Evolutionary conservation across 495 filamentous ascomycete genomes (phyloP).

Genomic region (Hamigera avellanea): DNA sequence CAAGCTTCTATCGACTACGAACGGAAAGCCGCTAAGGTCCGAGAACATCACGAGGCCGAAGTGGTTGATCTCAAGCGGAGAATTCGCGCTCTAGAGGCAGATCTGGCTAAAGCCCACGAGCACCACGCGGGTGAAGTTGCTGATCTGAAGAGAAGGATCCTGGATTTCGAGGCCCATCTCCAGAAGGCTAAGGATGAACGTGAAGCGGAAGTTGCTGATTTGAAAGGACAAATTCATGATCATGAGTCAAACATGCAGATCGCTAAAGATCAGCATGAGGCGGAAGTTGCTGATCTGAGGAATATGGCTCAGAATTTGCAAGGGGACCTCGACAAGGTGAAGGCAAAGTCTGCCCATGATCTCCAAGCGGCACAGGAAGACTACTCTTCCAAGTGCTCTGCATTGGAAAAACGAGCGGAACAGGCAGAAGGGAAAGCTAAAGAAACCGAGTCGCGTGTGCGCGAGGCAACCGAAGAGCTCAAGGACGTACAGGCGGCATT

Average conservation of each 20-base stretch:
- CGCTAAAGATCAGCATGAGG: slow-evolving; percentile 33
- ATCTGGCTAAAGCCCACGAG: slow-evolving; percentile 44
- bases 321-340: slow-evolving; percentile 42
- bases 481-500: background rate
- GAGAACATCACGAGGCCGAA: slow-evolving; percentile 47
- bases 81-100: slow-evolving; percentile 44
- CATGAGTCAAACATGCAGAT: slow-evolving; percentile 46
- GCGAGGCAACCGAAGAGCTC: slow-evolving; percentile 1
- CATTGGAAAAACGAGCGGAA: slow-evolving; percentile 33
- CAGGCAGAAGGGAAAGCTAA: slow-evolving; percentile 33
- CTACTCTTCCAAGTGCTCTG: slow-evolving; percentile 34
- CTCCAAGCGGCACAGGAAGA: slow-evolving; percentile 46
- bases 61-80: slow-evolving; percentile 49
- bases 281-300: slow-evolving; percentile 43
- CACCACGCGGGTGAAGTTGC: slow-evolving; percentile 45
- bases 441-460: slow-evolving; percentile 10
- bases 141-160: slow-evolving; percentile 43
- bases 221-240: slow-evolving; percentile 16
- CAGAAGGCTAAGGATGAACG: slow-evolving; percentile 36
- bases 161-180: slow-evolving; percentile 40
- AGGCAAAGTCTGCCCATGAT: slow-evolving; percentile 39
- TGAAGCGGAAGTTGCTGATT: slow-evolving; percentile 44
- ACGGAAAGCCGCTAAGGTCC: slow-evolving; percentile 28
- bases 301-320: slow-evolving; percentile 41
- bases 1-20: slow-evolving; percentile 40